Base-by-base conservation (phyloP, 129 eudicot species). In the Daucus carota region DNA sequence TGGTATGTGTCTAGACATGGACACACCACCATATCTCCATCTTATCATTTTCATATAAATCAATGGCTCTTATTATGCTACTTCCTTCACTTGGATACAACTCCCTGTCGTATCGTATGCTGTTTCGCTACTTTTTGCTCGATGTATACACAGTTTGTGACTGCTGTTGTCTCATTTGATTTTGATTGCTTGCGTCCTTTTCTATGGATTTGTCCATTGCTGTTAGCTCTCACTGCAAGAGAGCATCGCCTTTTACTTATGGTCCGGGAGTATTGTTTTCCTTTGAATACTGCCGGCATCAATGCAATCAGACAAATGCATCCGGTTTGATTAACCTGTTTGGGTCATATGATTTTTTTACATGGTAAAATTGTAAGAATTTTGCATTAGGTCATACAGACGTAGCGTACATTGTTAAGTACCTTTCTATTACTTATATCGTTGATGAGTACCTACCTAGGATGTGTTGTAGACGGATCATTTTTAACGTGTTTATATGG, bases 211-310 rank as follows among this genome's bases (percentile, higher is more conserved):
- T 34, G 72, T 67, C 72, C 28, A 15, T 67, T 67, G 40, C 43
- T 24, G 20, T 40, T 69, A 22, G 32, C 42, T 15, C 16, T 10
- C 28, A 69, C 18, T 69, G 73, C 73, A 40, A 22, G 73, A 69
- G 10, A 60, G 43, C 15, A 69, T 38, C 46, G 20, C 46, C 31
- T 8, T 12, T 17, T 38, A 18, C 5, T 69, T 22, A 0, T 20
- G 73, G 73, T 20, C 31, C 0, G 4, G 73, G 26, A 40, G 43
- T 48, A 24, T 38, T 67, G 20, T 40, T 66, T 17, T 73, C 45
- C 48, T 44, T n/a, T 75, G 40, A 50, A 32, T 73, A 52, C 73
- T 69, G 73, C 73, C 31, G 73, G 73, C 73, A 38, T 34, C 7
- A 9, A 22, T 38, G 32, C 48, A 38, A 69, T 38, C 31, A 8